These are phyloP conservation scores for Boletus rubroflammeus DNA, from an alignment of 768 basidiomycete species.

Conservation along the genomic window DNA sequence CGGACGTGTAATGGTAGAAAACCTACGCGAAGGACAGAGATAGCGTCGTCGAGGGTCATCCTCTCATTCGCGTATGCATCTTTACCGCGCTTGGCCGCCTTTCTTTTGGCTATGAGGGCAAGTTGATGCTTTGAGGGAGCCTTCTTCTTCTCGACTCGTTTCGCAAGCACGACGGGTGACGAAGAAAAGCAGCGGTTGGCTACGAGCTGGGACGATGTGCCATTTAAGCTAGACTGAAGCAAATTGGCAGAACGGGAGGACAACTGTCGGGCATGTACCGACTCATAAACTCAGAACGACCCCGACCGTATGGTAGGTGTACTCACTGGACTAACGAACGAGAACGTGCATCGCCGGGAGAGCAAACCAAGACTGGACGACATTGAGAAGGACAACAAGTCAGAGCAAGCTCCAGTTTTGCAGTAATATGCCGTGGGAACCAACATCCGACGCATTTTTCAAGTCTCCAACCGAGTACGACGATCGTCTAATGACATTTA, in stretches of 20 bases:
- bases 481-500: slow-evolving; percentile 36
- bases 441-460: neutral
- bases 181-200: slow-evolving; percentile 45
- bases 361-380: slow-evolving; percentile 20
- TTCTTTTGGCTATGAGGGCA: slow-evolving; percentile 60
- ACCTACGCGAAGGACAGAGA: slow-evolving; percentile 68
- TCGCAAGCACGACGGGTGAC: slow-evolving; percentile 41
- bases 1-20: neutral
- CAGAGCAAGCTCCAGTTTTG: neutral
- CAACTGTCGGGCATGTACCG: slow-evolving; percentile 31
- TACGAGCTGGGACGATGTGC: neutral
- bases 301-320: neutral
- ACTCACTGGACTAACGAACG: slow-evolving; percentile 19
- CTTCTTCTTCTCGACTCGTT: slow-evolving; percentile 51
- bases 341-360: slow-evolving; percentile 25
- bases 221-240: neutral
- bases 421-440: slow-evolving; percentile 25
- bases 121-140: slow-evolving; percentile 68
- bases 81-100: slow-evolving; percentile 50
- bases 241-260: slow-evolving; percentile 29
- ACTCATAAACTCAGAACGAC: neutral
- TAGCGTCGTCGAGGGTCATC: slow-evolving; percentile 62
- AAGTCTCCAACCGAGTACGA: neutral
- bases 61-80: slow-evolving; percentile 61
- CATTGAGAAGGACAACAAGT: slow-evolving; percentile 9